Evolutionary conservation across 129 eudicot genomes (phyloP).

Genomic region (Artemisia annua): DNA sequence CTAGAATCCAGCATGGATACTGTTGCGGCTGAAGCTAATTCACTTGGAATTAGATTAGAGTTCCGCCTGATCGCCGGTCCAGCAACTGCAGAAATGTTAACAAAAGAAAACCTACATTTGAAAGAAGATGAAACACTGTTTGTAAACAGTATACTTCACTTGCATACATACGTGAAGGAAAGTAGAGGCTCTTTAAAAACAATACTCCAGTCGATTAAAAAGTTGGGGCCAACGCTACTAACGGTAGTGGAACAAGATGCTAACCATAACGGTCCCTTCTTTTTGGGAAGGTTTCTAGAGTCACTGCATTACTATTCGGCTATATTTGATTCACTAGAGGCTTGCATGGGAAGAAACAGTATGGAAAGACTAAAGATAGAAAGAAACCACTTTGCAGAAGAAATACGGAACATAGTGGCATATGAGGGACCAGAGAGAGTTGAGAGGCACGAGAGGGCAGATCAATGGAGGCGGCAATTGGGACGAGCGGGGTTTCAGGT

Average conservation of each 20-base stretch:
- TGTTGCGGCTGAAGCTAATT: constrained; percentile 41
- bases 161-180: constrained; percentile 67
- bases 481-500: constrained; percentile 66
- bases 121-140: constrained; percentile 49
- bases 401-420: constrained; percentile 69
- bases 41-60: constrained; percentile 37
- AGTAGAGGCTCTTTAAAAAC: constrained; percentile 65
- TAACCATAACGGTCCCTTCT: constrained; percentile 75
- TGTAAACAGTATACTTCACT: constrained; percentile 56
- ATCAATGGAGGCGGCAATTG: constrained; percentile 74
- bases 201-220: constrained; percentile 63
- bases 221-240: constrained; percentile 47
- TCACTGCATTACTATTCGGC: constrained; percentile 81
- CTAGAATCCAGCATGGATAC: constrained; percentile 37
- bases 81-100: constrained; percentile 48
- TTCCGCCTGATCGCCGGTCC: constrained; percentile 41
- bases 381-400: constrained; percentile 56
- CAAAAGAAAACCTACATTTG: constrained; percentile 44
- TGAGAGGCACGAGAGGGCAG: constrained; percentile 68
- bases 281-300: constrained; percentile 69
- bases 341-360: constrained; percentile 43
- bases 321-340: constrained; percentile 68
- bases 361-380: constrained; percentile 56
- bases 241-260: constrained; percentile 84
- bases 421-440: constrained; percentile 62